A percentile compares a stretch with the other conserved stretches of the same genome.
Conservation (phyloP, 2,329 filamentous ascomycete genomes). For the Fusarium circinatum region DNA sequence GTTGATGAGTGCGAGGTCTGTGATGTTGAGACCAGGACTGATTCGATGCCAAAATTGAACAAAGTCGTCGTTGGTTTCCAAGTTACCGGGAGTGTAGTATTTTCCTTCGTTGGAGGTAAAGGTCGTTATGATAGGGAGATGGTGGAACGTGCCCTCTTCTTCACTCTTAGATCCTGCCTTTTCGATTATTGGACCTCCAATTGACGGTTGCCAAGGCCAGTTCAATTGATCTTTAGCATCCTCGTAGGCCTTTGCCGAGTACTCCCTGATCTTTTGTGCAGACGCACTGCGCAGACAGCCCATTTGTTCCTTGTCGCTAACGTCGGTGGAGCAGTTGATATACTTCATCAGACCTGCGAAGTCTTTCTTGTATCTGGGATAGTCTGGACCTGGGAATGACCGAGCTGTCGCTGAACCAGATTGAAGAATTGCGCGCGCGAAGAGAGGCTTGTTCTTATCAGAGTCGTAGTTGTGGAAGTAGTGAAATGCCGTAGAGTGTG, state of each 20-base stretch:
- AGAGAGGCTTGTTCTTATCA: not conserved
- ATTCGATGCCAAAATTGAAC: slow-evolving; percentile 10
- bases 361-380: slow-evolving; percentile 2
- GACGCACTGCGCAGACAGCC: not conserved
- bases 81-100: slow-evolving; percentile 1
- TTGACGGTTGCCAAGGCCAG: slow-evolving; percentile 13
- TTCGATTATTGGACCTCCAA: not conserved
- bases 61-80: slow-evolving; percentile 14
- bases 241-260: not conserved
- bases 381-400: not conserved
- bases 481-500: slow-evolving; percentile 4
- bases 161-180: not conserved
- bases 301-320: not conserved
- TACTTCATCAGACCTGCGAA: not conserved
- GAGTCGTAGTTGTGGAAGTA: slow-evolving; percentile 9
- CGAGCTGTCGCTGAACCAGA: slow-evolving; percentile 12
- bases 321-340: not conserved
- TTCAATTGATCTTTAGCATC: slow-evolving; percentile 10
- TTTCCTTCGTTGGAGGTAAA: slow-evolving; percentile 5
- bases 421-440: not conserved
- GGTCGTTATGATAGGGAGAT: slow-evolving; percentile 3
- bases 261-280: not conserved
- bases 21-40: slow-evolving; percentile 4
- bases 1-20: slow-evolving; percentile 1
- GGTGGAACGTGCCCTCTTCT: not conserved